A percentile compares a stretch with the other conserved stretches of the same genome.
Conservation (phyloP, 2,329 filamentous ascomycete species). For the Xylariaceae sp. region DNA sequence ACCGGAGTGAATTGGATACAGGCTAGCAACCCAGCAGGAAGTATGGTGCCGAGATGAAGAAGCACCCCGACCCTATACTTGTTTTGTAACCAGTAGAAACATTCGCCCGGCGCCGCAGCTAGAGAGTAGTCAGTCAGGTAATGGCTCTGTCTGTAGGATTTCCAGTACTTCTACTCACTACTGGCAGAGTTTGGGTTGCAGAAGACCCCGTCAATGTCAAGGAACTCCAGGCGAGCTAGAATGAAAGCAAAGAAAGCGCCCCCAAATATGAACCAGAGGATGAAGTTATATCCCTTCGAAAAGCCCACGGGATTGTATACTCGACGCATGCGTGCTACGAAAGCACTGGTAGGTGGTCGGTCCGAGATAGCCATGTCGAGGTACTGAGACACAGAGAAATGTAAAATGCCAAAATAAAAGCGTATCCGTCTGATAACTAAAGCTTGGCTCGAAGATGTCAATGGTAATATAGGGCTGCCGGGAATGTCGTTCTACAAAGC, state of each 20-base stretch:
- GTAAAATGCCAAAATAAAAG: too few relatives aligned
- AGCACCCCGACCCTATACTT: slow-evolving; percentile 38
- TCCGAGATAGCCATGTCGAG: slow-evolving; percentile 2
- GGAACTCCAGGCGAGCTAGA: slow-evolving; percentile 44
- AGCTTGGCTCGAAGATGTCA: too few relatives aligned
- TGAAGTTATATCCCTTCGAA: slow-evolving; percentile 53
- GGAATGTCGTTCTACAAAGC: too few relatives aligned
- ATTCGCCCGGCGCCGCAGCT: slow-evolving; percentile 35
- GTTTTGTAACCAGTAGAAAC: slow-evolving; percentile 34
- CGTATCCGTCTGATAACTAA: too few relatives aligned
- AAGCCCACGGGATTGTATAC: slow-evolving; percentile 50
- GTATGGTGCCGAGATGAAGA: slow-evolving; percentile 42
- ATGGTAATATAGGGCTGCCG: too few relatives aligned
- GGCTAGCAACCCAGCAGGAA: slow-evolving; percentile 42
- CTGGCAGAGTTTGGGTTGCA: slow-evolving; percentile 22
- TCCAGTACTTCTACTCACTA: slow-evolving; percentile 4
- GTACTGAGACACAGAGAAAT: too few relatives aligned
- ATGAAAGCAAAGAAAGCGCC: slow-evolving; percentile 45
- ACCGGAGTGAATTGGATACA: slow-evolving; percentile 47
- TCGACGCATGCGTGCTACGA: slow-evolving; percentile 25
- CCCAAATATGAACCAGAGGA: slow-evolving; percentile 46
- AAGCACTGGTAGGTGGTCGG: neutral
- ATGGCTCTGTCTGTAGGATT: neutral
- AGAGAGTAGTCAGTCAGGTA: neutral
- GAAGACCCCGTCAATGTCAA: slow-evolving; percentile 41